Evolutionary conservation across 768 basidiomycete genomes (phyloP).

Genomic region (Suillus occidentalis): DNA sequence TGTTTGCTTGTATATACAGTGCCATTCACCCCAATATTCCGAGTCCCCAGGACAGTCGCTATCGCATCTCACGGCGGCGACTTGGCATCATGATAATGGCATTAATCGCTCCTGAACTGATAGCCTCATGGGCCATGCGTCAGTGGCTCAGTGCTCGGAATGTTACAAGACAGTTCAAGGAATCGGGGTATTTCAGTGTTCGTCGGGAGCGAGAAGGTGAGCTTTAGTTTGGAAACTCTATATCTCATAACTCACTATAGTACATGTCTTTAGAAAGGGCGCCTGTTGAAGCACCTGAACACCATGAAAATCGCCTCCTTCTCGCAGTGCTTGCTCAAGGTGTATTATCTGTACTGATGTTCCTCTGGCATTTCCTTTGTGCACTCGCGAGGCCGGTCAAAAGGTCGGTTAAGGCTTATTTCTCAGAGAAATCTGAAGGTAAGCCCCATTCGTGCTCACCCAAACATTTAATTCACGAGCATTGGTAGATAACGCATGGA

Average conservation of each 20-base stretch:
- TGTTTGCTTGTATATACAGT: slow-evolving; percentile 27
- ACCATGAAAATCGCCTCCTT: not conserved
- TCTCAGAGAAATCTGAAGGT: not conserved
- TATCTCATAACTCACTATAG: not conserved
- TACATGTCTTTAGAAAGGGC: not conserved
- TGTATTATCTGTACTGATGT: not conserved
- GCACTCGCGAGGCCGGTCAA: not conserved
- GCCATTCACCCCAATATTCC: slow-evolving; percentile 30
- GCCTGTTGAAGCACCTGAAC: not conserved
- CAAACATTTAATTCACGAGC: too few species aligned
- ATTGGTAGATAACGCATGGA: too few species aligned
- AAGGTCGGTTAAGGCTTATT: not conserved
- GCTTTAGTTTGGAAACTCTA: not conserved
- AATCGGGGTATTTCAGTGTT: not conserved
- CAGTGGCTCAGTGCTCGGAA: slow-evolving; percentile 17
- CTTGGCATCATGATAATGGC: not conserved
- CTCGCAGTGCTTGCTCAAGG: not conserved
- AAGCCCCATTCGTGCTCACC: too few species aligned
- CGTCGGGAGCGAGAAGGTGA: not conserved
- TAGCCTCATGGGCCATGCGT: slow-evolving; percentile 11
- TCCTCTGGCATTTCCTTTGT: not conserved
- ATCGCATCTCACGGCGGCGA: not conserved
- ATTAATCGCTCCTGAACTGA: not conserved
- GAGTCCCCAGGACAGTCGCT: not conserved
- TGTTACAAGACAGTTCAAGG: not conserved